Conservation (phyloP, 2,329 filamentous ascomycete genomes). For the Coniochaeta prunicola region DNA sequence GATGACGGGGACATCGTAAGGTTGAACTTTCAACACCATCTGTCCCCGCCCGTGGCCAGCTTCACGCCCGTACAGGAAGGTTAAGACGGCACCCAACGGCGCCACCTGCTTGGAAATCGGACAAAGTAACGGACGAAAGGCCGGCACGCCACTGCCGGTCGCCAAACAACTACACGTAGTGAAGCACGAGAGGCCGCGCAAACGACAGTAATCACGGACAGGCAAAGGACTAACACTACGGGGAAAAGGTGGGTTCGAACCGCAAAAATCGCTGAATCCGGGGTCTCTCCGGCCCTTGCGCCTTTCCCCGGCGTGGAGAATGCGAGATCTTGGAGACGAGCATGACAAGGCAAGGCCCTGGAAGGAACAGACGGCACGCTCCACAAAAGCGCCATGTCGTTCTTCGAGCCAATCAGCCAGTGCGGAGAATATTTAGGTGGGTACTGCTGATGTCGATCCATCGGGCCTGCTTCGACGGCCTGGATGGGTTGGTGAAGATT, state of each 20-base stretch:
- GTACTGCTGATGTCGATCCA: neutral
- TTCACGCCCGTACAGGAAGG: neutral
- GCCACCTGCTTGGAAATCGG: neutral
- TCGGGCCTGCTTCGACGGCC: neutral
- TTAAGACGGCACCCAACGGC: neutral
- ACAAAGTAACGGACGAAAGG: neutral
- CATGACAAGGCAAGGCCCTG: neutral
- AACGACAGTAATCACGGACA: no score
- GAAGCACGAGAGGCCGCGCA: no score
- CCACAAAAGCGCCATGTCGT: neutral
- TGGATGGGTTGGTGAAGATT: neutral
- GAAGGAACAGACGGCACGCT: neutral
- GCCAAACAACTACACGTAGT: no score
- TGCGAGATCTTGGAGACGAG: neutral
- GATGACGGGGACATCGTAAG: neutral
- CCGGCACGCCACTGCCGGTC: neutral
- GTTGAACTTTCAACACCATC: neutral
- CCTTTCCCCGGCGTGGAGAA: neutral
- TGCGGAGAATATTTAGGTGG: neutral
- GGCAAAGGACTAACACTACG: no score
- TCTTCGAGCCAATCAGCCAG: neutral
- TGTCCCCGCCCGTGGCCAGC: neutral
- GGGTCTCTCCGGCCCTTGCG: neutral
- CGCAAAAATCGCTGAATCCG: neutral
- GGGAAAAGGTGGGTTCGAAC: neutral